A percentile compares a stretch with the other conserved stretches of the same genome.
These are phyloP conservation scores for Coniochaeta pulveracea DNA, from an alignment of 2,329 filamentous ascomycete genomes.

Conservation along the genomic window DNA sequence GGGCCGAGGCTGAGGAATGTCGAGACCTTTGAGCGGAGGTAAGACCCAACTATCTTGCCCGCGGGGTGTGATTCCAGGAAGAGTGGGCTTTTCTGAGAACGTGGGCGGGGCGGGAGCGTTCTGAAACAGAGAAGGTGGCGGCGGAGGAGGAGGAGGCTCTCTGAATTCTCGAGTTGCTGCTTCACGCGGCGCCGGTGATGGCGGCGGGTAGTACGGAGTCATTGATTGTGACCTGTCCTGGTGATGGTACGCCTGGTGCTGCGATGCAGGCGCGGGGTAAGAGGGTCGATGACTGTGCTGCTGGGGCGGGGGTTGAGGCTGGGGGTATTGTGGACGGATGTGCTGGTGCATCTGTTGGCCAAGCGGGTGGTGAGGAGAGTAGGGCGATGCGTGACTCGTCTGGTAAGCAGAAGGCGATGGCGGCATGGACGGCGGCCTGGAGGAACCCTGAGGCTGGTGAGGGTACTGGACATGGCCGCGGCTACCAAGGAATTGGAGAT, in stretches of 20 bases:
- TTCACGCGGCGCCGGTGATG: conserved; percentile 13
- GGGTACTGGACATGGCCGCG: conserved; percentile 13
- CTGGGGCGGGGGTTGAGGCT: neutral
- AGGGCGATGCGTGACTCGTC: conserved; percentile 9
- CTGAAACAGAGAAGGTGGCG: neutral
- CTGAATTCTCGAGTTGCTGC: conserved; percentile 3
- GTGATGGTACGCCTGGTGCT: conserved; percentile 12
- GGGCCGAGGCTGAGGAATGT: neutral
- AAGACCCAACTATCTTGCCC: too few species aligned
- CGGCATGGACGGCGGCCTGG: conserved; percentile 18
- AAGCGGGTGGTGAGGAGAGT: conserved; percentile 4
- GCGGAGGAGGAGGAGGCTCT: neutral
- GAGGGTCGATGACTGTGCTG: conserved; percentile 5
- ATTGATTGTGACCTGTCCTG: conserved; percentile 18
- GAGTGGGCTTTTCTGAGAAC: too few species aligned
- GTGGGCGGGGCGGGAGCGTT: too few species aligned
- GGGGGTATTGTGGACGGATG: conserved; percentile 4
- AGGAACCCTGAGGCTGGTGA: conserved; percentile 11
- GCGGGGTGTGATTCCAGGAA: too few species aligned
- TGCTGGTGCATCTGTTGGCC: conserved; percentile 1
- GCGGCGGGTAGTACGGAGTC: too few species aligned
- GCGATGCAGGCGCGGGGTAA: conserved; percentile 14
- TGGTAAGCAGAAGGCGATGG: conserved; percentile 20
- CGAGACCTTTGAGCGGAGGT: too few species aligned
- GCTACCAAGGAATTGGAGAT: conserved; percentile 16